Percentiles rank a stretch among this genome's conserved stretches.
Evolutionary conservation across 2,329 filamentous ascomycete genomes (phyloP).

Genomic region (Salinomyces thailandicus): DNA sequence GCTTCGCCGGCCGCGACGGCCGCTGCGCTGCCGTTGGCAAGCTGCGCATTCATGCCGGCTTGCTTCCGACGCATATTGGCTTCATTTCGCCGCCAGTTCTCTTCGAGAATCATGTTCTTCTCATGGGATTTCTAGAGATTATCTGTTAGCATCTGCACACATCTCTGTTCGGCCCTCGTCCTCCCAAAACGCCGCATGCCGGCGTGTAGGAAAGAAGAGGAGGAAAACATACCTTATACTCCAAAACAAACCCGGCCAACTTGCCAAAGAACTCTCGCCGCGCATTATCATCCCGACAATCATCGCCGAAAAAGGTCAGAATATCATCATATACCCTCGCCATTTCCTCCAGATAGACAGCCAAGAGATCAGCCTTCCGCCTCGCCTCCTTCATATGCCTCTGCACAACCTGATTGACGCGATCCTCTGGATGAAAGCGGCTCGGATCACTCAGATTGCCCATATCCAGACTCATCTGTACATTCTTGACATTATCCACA

Average conservation of each 20-base stretch:
- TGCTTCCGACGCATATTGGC: slow-evolving; percentile 84
- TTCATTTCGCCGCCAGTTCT: slow-evolving; percentile 74
- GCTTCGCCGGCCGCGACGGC: slow-evolving; percentile 34
- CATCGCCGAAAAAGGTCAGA: slow-evolving; percentile 93
- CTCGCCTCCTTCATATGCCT: slow-evolving; percentile 93
- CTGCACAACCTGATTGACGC: slow-evolving; percentile 83
- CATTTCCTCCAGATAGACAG: slow-evolving; percentile 90
- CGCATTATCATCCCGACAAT: slow-evolving; percentile 83
- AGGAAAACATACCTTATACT: slow-evolving; percentile 63
- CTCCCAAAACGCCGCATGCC: neutral
- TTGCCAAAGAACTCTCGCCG: slow-evolving; percentile 92
- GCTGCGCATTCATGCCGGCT: slow-evolving; percentile 47
- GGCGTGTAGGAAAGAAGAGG: too few relatives aligned
- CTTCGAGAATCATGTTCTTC: slow-evolving; percentile 80
- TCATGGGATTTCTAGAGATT: slow-evolving; percentile 66
- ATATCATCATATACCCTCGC: slow-evolving; percentile 84
- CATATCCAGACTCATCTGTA: slow-evolving; percentile 82
- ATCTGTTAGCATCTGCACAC: slow-evolving; percentile 3
- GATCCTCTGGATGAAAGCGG: slow-evolving; percentile 95
- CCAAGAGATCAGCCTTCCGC: slow-evolving; percentile 91
- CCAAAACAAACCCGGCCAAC: slow-evolving; percentile 75
- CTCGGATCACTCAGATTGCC: slow-evolving; percentile 93
- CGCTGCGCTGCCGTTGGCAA: slow-evolving; percentile 36
- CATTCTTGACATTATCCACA: slow-evolving; percentile 87
- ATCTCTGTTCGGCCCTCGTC: too few relatives aligned